phyloP scores from a whole-genome alignment of 768 basidiomycete genomes.

The Auricularia sp. region DNA sequence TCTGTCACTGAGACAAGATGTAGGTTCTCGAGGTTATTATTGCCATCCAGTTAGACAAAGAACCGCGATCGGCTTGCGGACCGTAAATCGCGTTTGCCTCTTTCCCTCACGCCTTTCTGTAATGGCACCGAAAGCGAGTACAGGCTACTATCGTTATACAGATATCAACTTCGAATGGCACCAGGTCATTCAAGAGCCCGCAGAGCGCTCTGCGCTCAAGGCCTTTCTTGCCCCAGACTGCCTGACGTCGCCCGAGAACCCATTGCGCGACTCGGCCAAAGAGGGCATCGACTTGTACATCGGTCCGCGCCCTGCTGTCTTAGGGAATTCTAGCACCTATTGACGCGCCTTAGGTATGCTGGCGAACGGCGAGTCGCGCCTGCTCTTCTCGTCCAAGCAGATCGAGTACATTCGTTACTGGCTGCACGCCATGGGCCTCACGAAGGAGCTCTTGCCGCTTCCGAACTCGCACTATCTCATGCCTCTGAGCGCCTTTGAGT shows the following conservation, averaged over 20 bases:
- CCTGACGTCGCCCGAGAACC: constrained; percentile 60
- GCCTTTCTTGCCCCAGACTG: constrained; percentile 61
- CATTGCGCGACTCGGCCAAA: constrained; percentile 37
- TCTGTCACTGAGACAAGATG: too few relatives aligned
- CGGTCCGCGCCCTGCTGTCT: constrained; percentile 31
- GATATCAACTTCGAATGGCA: constrained; percentile 81
- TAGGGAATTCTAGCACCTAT: not conserved
- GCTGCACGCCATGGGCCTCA: constrained; percentile 65
- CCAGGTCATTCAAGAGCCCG: constrained; percentile 42
- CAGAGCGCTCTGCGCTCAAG: constrained; percentile 53
- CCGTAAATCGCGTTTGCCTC: not conserved
- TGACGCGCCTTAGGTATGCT: constrained; percentile 41
- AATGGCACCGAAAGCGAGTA: not conserved
- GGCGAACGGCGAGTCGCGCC: constrained; percentile 60
- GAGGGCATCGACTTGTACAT: constrained; percentile 62
- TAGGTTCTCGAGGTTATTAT: too few relatives aligned
- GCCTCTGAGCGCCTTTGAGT: constrained; percentile 44
- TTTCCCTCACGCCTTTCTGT: not conserved
- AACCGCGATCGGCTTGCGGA: not conserved
- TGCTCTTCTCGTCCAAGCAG: constrained; percentile 74
- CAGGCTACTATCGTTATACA: constrained; percentile 43
- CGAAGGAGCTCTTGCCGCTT: constrained; percentile 52
- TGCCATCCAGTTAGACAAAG: too few relatives aligned
- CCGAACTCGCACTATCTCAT: constrained; percentile 73
- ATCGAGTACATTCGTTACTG: constrained; percentile 80